Base-by-base conservation (phyloP, 2,329 filamentous ascomycete species). In the Clarireedia homoeocarpa region DNA sequence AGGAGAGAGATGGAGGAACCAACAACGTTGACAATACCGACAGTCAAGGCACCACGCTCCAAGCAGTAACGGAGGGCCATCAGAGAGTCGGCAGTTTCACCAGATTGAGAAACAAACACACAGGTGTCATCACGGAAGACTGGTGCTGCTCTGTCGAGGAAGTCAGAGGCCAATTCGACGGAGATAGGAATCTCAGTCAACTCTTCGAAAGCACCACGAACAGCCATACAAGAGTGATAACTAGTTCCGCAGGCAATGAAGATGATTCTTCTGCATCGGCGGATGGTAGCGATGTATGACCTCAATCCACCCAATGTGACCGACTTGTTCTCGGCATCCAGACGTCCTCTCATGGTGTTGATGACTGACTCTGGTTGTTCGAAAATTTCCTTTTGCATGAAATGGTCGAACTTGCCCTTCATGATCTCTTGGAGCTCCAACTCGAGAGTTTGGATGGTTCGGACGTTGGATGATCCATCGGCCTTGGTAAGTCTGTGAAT, bases 321-420 rank as follows among this genome's bases (percentile, higher is more conserved):
- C 57, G 84, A 88, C 82, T 95, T 95, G 80, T 96, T 95, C 67
- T 84, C 86, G 59, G 88, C 80, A 74, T 99, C 94, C 67, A 99
- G 80, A 77, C 94, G 94, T 76, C 94, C 94, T 84, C 94, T 90
- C 94, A 99, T 99, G 65, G 94, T 96, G 83, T 99, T 99, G 78
- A 99, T 86, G 60, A 99, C 90, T 14, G 94, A 99, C 77, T 99
- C 94, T 70, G 94, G 94, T 80, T 99, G 94, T 81, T 99, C 94
- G 74, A 99, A 99, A 70, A 99, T 99, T 75, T 99, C 94, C 84
- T 99, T 99, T 74, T 99, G 94, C 94, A 99, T 99, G 81, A 96
- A 99, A 79, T 99, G 94, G 74, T 99, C 94, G 75, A 97, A 99
- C 73, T 94, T 95, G 75, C 94, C 94, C 86, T 99, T 99, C 94